Evolutionary conservation across 495 filamentous ascomycete species (phyloP), one percentile per base, ranked within the genome.

Genomic region (Aspergillus homomorphus): DNA sequence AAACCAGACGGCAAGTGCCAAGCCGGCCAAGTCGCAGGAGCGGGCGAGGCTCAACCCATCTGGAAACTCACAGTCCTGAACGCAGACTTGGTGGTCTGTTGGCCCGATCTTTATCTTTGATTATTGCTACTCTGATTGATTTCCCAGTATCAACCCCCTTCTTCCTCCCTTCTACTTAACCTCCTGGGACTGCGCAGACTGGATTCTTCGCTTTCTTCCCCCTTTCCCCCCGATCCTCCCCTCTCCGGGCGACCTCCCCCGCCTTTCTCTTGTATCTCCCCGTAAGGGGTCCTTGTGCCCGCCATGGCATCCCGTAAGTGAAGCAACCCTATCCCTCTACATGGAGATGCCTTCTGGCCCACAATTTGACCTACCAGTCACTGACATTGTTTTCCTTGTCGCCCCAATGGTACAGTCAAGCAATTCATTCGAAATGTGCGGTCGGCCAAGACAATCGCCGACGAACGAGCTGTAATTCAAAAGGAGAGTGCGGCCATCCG

Each of bases 391-490:
- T 54, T 26, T 42, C 45, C 54, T 19, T 23, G n/a, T 41, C 43
- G 45, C 43, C 56, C 26, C 51, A 18, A 49, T 41, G 58, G 62
- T 52, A 23, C 66, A 97, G 93, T 98, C 72, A 98, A 98, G 78
- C 93, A 97, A 80, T 98, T 98, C 78, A 98, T 98, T 76, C 91
- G 94, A 70, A 96, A 96, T 79, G 94, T 98, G 63, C 90, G 94
- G 68, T 92, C 93, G 45, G 90, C 94, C 53, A 98, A 98, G 82
- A 98, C 94, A 28, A 94, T 98, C 69, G 95, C 95, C 68, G 94
- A 98, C 74, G 94, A 98, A 80, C 86, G 94, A 66, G 91, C 92
- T 22, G 94, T 98, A 23, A 94, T 98, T 58, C 94, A 98, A 66
- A 98, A 98, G 73, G 94, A 98, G 78, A 98, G 94, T 75, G 95